These are phyloP conservation scores for Raffaelea deltoideospora DNA, from an alignment of 2,329 filamentous ascomycete genomes.

Conservation along the genomic window DNA sequence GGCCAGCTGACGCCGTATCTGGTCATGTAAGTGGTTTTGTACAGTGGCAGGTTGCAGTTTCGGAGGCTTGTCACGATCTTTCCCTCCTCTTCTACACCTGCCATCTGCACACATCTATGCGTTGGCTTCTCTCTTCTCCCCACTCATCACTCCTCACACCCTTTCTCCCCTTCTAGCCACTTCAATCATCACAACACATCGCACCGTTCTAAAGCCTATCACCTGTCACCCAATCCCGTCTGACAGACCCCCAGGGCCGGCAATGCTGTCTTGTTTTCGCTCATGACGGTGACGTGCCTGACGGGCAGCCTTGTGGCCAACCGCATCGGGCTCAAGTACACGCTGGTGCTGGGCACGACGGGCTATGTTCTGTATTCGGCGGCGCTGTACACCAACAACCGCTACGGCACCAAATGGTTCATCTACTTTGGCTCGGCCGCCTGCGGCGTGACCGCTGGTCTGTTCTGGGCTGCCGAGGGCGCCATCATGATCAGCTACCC, in stretches of 20 bases:
- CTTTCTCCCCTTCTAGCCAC: too few relatives aligned
- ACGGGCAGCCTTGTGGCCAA: constrained; percentile 24
- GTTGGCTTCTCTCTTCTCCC: too few relatives aligned
- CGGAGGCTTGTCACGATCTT: too few relatives aligned
- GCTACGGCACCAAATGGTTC: constrained; percentile 26
- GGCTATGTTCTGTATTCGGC: constrained; percentile 29
- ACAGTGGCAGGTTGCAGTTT: too few relatives aligned
- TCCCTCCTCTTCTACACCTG: too few relatives aligned
- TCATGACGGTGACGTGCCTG: constrained; percentile 16
- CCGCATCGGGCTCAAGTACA: constrained; percentile 23
- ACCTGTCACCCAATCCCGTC: too few relatives aligned
- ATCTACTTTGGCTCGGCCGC: constrained; percentile 25
- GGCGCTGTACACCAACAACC: constrained; percentile 26
- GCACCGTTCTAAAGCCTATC: too few relatives aligned
- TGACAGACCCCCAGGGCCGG: background rate
- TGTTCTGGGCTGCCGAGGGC: constrained; percentile 19
- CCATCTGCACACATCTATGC: too few relatives aligned
- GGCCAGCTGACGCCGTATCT: constrained; percentile 20
- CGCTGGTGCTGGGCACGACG: constrained; percentile 25
- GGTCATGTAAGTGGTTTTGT: constrained; percentile 12
- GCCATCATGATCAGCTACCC: constrained; percentile 1
- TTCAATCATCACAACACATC: too few relatives aligned
- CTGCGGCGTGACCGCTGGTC: constrained; percentile 23
- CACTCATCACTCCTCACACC: too few relatives aligned
- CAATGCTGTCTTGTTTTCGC: constrained; percentile 1